Evolutionary conservation across 805 yeast species (phyloP), one percentile per base, ranked within the genome.

Genomic region (Pichia manshurica): DNA sequence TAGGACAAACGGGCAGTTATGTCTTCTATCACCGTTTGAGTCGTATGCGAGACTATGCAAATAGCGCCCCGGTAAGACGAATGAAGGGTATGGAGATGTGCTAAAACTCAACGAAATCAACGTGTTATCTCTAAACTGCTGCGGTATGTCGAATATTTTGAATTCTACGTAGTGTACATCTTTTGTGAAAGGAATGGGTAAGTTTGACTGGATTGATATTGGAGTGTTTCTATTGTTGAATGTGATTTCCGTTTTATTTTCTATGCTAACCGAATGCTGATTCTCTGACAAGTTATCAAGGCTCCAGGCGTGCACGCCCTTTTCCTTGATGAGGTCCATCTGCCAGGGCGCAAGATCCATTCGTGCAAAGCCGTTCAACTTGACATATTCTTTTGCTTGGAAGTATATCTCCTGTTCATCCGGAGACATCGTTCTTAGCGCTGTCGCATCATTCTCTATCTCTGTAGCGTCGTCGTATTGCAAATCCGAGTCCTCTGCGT

Each of bases 21-120:
- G 75, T 46, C 97, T 74, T 48, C 95, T 74, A 49, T 77, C 72
- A 3, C 98, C 99, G 45, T 76, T 76, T 5, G 95, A 85, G 53
- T 89, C 96, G 65, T 91, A 93, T n/a, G 89, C 77, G 3, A 88
- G 72, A 0, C 96, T 87, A 62, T 81, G 84, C 38, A 82, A 75
- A 58, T 89, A 96, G 59, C 93, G 77, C 0, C 99, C 99, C 0
- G 99, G 98, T 35, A 93, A 70, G 55, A 97, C 73, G 66, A 93
- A 93, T 66, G 84, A 81, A 2, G 99, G 99, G 59, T 93, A 93
- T 6, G 99, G 99, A 53, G 81, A 78, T 0, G 95, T 79, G 0
- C 90, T 75, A 3, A 93, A 60, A 0, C 99, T 99, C 17, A 93
- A 71, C 0, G 96, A 79, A 1, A 91, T 69, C 0, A 67, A 48